Evolutionary conservation across 2,329 filamentous ascomycete genomes (phyloP), one percentile per base, ranked within the genome.

Genomic region (Remersonia thermophila): DNA sequence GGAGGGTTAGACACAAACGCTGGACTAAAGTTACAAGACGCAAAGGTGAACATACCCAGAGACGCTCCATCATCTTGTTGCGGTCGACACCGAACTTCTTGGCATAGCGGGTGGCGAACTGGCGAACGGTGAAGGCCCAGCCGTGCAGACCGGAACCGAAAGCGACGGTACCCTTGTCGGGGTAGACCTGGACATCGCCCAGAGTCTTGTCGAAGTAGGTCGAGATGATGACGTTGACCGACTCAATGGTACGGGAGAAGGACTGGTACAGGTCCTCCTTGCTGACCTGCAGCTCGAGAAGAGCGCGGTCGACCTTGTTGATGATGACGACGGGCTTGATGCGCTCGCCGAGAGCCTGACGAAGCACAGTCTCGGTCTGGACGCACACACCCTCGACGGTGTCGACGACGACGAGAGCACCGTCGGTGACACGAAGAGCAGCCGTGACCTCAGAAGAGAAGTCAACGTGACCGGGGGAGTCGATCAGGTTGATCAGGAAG

Each of bases 11-110:
- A 31, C 38, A 27, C 15, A n/a, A 40, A 15, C 7, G 25, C 37
- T 15, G 30, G 16, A 35, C 17, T n/a, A 7, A 33, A 29, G 16
- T n/a, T n/a, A n/a, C n/a, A n/a, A n/a, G n/a, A n/a, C n/a, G n/a
- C n/a, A n/a, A n/a, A n/a, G n/a, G n/a, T n/a, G 12, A 27, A 27
- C 25, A 7, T 27, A 84, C 80, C 91, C 91, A 98, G 54, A 98
- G 85, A 80, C 91, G 86, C 74, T 95, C 85, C 83, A 96, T 94
- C 91, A 98, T 95, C 85, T 96, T 96, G 73, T 80, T 82, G 67
- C 87, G 87, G 80, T 98, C 89, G 56, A 98, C 91, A 82, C 91
- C 91, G 58, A 98, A 98, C 73, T 98, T 98, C 86, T 96, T 96
- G 69, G 89, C 83, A 66, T 98, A 98, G 58, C 81, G 79, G 61